These are phyloP conservation scores for Leavenworthia alabamica DNA, from an alignment of 345 rosid genomes.

Conservation along the genomic window DNA sequence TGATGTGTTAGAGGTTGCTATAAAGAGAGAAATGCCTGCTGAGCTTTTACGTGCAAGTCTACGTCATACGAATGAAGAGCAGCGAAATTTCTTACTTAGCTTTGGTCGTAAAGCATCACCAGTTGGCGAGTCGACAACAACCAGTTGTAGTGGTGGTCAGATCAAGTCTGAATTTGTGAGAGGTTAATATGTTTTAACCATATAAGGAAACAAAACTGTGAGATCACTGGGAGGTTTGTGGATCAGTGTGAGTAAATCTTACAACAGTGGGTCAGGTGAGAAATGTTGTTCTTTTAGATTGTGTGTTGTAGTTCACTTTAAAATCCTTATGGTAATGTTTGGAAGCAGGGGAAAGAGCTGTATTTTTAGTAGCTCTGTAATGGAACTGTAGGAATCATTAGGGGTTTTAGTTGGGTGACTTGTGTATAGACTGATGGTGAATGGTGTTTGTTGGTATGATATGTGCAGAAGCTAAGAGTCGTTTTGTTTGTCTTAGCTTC, in stretches of 20 bases:
- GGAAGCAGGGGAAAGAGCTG: conserved; percentile 38
- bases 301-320: neutral
- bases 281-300: conserved; percentile 3
- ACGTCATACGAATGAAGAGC: conserved; percentile 77
- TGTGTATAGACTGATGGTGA: conserved; percentile 28
- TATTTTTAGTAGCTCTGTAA: conserved; percentile 56
- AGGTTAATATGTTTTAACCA: conserved; percentile 33
- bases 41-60: conserved; percentile 92
- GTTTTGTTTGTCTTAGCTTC: conserved; percentile 24
- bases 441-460: neutral
- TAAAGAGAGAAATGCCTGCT: conserved; percentile 89
- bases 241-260: neutral
- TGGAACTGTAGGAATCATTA: conserved; percentile 28
- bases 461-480: conserved; percentile 2
- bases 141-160: conserved; percentile 38
- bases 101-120: conserved; percentile 57
- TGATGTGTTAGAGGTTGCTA: conserved; percentile 58
- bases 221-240: neutral
- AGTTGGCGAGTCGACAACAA: conserved; percentile 27
- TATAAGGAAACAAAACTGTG: conserved; percentile 18
- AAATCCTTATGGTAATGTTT: conserved; percentile 26
- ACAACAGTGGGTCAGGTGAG: conserved; percentile 15
- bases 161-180: conserved; percentile 61
- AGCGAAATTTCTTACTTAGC: conserved; percentile 60
- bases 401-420: conserved; percentile 22